Conservation (phyloP, 768 basidiomycete species). For the Naganishia antarctica region DNA sequence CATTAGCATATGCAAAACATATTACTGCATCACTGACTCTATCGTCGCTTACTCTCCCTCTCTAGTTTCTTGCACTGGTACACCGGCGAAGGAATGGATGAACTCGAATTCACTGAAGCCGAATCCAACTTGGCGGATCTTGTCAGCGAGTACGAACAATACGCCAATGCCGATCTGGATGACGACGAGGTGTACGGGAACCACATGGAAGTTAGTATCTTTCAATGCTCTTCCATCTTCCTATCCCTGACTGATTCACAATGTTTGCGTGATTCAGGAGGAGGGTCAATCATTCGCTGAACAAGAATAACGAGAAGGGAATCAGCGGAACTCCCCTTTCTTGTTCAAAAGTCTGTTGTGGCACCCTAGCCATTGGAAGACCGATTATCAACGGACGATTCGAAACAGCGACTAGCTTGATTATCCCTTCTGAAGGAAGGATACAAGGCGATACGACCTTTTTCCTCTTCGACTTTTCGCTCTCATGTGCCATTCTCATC, state of each 20-base stretch:
- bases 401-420: slow-evolving; percentile 1
- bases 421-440: not conserved
- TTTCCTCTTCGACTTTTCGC: slow-evolving; percentile 25
- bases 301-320: not conserved
- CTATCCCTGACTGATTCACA: not conserved
- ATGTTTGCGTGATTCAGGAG: not conserved
- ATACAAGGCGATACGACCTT: slow-evolving; percentile 10
- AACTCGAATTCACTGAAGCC: slow-evolving; percentile 45
- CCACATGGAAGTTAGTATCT: slow-evolving; percentile 16
- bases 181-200: slow-evolving; percentile 27
- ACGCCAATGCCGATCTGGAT: slow-evolving; percentile 35
- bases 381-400: slow-evolving; percentile 12
- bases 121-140: slow-evolving; percentile 43
- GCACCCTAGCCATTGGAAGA: not conserved
- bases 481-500: not conserved
- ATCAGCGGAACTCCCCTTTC: not conserved
- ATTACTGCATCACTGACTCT: not conserved
- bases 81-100: slow-evolving; percentile 44
- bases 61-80: slow-evolving; percentile 33
- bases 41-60: not conserved
- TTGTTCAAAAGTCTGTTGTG: slow-evolving; percentile 9
- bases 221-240: too few relatives aligned
- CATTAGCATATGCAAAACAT: not conserved
- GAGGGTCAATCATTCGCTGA: slow-evolving; percentile 22
- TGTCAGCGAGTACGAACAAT: slow-evolving; percentile 44